Conservation (phyloP, 23 red algal species). For the Gracilaria domingensis region DNA sequence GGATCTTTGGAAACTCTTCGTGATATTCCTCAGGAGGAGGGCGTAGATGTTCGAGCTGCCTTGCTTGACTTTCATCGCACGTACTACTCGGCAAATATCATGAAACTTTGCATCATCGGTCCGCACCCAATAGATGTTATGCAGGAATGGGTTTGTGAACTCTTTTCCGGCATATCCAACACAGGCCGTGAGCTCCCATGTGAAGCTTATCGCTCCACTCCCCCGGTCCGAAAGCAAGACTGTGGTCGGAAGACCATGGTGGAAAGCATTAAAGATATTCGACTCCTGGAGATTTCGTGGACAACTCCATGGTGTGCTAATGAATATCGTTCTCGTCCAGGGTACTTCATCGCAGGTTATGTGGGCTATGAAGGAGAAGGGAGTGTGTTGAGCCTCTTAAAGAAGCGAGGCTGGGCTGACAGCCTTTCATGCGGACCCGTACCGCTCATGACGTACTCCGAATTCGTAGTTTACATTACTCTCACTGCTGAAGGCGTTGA, state of each 20-base stretch:
- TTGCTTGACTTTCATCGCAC: constrained; percentile 80
- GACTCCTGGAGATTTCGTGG: constrained; percentile 77
- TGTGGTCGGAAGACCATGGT: constrained; percentile 41
- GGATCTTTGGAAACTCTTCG: constrained; percentile 82
- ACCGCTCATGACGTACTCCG: constrained; percentile 50
- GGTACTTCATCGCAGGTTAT: constrained; percentile 69
- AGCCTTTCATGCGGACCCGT: constrained; percentile 55
- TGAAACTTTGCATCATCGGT: constrained; percentile 81
- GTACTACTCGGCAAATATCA: constrained; percentile 93
- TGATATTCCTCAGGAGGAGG: constrained; percentile 48
- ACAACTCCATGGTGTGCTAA: constrained; percentile 54
- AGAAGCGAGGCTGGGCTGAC: constrained; percentile 81
- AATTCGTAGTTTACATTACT: constrained; percentile 71
- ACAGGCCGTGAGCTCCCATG: constrained; percentile 41
- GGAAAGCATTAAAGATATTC: constrained; percentile 81
- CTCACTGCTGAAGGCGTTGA: constrained; percentile 81
- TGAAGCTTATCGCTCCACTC: constrained; percentile 55
- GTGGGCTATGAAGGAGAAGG: constrained; percentile 90
- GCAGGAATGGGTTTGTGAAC: constrained; percentile 64
- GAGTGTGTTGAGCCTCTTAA: constrained; percentile 77
- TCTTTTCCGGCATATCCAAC: constrained; percentile 86
- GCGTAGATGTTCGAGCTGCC: constrained; percentile 63
- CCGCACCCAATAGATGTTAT: constrained; percentile 72
- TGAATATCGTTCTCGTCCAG: constrained; percentile 71
- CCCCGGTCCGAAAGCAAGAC: constrained; percentile 48